Conservation (phyloP, 306 rosid species). For the Dryas drummondii region DNA sequence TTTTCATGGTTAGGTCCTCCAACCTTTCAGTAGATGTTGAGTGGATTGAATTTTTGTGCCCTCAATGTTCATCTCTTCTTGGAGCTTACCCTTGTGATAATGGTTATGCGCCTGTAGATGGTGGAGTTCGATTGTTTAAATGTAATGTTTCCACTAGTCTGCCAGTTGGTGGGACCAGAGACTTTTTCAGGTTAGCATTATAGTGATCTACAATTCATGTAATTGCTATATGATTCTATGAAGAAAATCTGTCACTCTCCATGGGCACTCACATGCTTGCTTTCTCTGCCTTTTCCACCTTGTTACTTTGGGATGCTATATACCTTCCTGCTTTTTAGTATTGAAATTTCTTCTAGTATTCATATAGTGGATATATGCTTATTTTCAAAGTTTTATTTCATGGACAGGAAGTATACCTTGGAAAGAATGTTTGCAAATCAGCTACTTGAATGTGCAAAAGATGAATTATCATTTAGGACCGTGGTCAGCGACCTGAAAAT, state of each 20-base stretch:
- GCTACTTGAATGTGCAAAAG: slow-evolving; percentile 70
- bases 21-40: slow-evolving; percentile 66
- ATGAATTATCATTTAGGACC: slow-evolving; percentile 84
- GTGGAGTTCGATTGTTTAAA: slow-evolving; percentile 83
- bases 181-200: slow-evolving; percentile 69
- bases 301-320: not conserved
- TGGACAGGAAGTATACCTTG: slow-evolving; percentile 63
- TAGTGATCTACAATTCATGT: not conserved
- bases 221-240: not conserved
- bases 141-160: slow-evolving; percentile 66
- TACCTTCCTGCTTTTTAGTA: not conserved
- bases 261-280: not conserved
- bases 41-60: slow-evolving; percentile 77
- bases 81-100: slow-evolving; percentile 84
- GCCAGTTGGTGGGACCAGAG: slow-evolving; percentile 49
- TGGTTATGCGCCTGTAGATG: slow-evolving; percentile 58
- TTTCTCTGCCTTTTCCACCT: not conserved
- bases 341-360: slow-evolving; percentile 19
- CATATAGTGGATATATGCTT: slow-evolving; percentile 8
- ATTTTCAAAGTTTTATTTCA: slow-evolving; percentile 21
- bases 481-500: slow-evolving; percentile 68
- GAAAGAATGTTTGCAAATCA: slow-evolving; percentile 74
- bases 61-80: slow-evolving; percentile 68
- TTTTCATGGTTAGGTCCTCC: slow-evolving; percentile 84
- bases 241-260: not conserved